These are phyloP conservation scores for Nakazawaea anatomiae DNA, from an alignment of 805 yeast species.

Conservation along the genomic window DNA sequence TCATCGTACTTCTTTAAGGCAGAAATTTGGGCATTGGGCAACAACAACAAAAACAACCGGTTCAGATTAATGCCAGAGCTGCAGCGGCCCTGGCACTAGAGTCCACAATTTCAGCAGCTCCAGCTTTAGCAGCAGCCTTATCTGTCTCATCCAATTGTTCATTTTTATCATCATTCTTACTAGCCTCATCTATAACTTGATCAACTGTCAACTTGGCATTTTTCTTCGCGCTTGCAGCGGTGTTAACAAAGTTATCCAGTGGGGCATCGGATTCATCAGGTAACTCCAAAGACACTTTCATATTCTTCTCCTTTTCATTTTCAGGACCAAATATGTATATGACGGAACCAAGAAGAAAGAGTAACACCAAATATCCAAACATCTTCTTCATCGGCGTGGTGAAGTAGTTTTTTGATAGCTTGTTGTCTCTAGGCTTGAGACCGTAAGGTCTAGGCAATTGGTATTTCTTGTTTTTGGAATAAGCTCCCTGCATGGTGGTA, in stretches of 20 bases:
- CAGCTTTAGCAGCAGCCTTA: background rate
- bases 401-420: constrained; percentile 21
- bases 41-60: too few relatives aligned
- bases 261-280: constrained; percentile 8
- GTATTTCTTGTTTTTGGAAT: constrained; percentile 18
- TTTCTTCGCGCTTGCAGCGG: constrained; percentile 8
- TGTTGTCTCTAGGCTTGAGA: constrained; percentile 21
- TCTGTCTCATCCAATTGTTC: background rate
- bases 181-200: constrained; percentile 9
- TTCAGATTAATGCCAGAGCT: background rate
- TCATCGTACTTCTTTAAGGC: too few relatives aligned
- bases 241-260: constrained; percentile 9
- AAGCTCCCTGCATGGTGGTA: constrained; percentile 25
- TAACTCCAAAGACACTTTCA: constrained; percentile 15
- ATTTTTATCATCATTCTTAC: background rate
- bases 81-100: background rate
- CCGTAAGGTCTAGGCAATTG: constrained; percentile 39
- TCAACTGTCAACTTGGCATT: constrained; percentile 8
- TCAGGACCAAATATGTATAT: constrained; percentile 23
- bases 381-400: constrained; percentile 46
- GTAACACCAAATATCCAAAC: constrained; percentile 29
- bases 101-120: constrained; percentile 1
- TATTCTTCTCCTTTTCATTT: constrained; percentile 15
- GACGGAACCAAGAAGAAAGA: constrained; percentile 26
- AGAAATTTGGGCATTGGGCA: too few relatives aligned